Evolutionary conservation across 2,329 filamentous ascomycete genomes (phyloP).

Genomic region (Cytospora paraplurivora): DNA sequence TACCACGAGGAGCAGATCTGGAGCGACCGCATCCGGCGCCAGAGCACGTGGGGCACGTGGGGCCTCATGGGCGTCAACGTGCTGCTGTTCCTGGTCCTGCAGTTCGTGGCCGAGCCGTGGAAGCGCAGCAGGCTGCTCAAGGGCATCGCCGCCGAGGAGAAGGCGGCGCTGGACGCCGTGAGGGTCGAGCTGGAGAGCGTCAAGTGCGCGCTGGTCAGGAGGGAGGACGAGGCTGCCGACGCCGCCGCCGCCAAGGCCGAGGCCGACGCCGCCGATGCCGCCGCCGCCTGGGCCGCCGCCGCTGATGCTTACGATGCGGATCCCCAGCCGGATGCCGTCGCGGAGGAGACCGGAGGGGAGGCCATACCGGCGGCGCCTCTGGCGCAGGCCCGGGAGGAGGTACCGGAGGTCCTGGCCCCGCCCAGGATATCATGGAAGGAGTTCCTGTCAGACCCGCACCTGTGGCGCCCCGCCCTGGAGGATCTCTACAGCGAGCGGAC

Average conservation of each 20-base stretch:
- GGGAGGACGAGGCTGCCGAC: slow-evolving; percentile 26
- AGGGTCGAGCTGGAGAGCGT: slow-evolving; percentile 45
- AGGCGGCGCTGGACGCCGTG: slow-evolving; percentile 56
- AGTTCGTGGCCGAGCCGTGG: slow-evolving; percentile 94
- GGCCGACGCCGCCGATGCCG: neutral
- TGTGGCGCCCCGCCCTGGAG: slow-evolving; percentile 52
- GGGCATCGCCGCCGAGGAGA: slow-evolving; percentile 79
- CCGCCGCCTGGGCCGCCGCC: neutral
- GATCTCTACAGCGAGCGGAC: slow-evolving; percentile 68
- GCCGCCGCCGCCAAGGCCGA: slow-evolving; percentile 22
- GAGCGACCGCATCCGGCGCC: slow-evolving; percentile 94
- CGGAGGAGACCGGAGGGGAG: slow-evolving; percentile 36
- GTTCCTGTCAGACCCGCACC: slow-evolving; percentile 43
- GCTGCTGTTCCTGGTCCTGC: slow-evolving; percentile 79
- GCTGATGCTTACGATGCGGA: neutral
- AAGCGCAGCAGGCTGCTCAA: slow-evolving; percentile 76
- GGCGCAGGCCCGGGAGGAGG: slow-evolving; percentile 16
- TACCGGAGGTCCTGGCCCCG: slow-evolving; percentile 5
- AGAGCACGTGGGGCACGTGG: slow-evolving; percentile 98
- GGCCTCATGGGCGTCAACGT: slow-evolving; percentile 97
- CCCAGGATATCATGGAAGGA: slow-evolving; percentile 45
- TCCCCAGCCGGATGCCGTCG: slow-evolving; percentile 30
- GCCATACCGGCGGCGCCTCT: slow-evolving; percentile 18
- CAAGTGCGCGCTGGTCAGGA: slow-evolving; percentile 34
- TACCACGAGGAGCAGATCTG: slow-evolving; percentile 99